Conservation (phyloP, 352 stramenopile species). For the Pythium pectinolyticum region DNA sequence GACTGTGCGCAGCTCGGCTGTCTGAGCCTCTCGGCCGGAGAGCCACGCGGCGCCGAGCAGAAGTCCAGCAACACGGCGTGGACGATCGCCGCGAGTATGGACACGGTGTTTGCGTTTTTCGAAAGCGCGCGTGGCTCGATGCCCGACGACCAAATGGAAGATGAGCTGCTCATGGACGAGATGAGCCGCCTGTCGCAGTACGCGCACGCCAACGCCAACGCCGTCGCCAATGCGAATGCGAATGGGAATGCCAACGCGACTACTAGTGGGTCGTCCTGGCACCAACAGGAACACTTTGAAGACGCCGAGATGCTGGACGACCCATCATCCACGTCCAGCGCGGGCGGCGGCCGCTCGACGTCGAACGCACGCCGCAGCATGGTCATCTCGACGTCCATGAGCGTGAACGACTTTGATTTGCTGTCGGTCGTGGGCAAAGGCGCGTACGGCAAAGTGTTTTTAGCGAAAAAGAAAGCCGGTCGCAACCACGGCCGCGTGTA, state of each 20-base stretch:
- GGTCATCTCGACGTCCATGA: slow-evolving; percentile 83
- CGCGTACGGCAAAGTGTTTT: slow-evolving; percentile 85
- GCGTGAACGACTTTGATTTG: slow-evolving; percentile 87
- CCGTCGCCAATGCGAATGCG: no score
- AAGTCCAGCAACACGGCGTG: slow-evolving; percentile 80
- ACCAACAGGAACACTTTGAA: slow-evolving; percentile 66
- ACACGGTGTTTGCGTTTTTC: slow-evolving; percentile 86
- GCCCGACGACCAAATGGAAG: slow-evolving; percentile 67
- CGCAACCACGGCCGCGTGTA: slow-evolving; percentile 75
- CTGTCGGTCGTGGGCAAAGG: slow-evolving; percentile 86
- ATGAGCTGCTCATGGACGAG: slow-evolving; percentile 72
- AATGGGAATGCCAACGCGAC: no score
- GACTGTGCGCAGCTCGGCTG: slow-evolving; percentile 74
- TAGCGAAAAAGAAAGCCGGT: slow-evolving; percentile 77
- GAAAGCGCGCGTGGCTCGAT: slow-evolving; percentile 77
- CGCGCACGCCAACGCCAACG: slow-evolving; percentile 56
- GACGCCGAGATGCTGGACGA: slow-evolving; percentile 72
- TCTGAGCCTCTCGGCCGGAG: slow-evolving; percentile 72
- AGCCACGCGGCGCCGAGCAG: slow-evolving; percentile 61
- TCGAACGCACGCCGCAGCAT: slow-evolving; percentile 66
- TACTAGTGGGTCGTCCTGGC: no score
- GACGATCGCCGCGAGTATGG: slow-evolving; percentile 82
- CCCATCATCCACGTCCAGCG: no score
- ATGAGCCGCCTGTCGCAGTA: slow-evolving; percentile 77
- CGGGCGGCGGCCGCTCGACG: slow-evolving; percentile 35